Evolutionary conservation across 169 alveolate genomes (phyloP).

Genomic region (Cryptosporidium xiaoi): DNA sequence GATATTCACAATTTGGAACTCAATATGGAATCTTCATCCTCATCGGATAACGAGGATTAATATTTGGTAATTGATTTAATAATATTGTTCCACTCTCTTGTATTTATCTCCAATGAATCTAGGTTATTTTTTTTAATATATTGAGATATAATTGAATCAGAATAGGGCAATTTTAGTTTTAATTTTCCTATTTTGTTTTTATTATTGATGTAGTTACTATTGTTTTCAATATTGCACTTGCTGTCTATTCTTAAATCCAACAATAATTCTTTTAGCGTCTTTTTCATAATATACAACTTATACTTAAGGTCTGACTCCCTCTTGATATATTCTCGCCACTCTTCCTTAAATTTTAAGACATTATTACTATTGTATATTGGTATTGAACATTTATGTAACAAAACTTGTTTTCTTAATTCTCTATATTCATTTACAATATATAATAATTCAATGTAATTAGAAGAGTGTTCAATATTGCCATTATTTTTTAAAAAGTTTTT

Average conservation of each 20-base stretch:
- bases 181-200: conserved; percentile 25
- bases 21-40: conserved; percentile 32
- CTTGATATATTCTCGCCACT: conserved; percentile 39
- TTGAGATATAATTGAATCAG: not conserved
- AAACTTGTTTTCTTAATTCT: conserved; percentile 23
- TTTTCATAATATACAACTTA: conserved; percentile 19
- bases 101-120: conserved; percentile 2
- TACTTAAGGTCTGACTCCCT: conserved; percentile 16
- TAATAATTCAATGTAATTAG: not conserved
- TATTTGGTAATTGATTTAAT: not conserved
- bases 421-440: conserved; percentile 31
- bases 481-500: conserved; percentile 17
- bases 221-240: not conserved
- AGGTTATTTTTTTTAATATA: not conserved
- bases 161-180: conserved; percentile 17
- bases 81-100: conserved; percentile 36
- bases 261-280: conserved; percentile 6
- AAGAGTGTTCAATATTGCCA: not conserved
- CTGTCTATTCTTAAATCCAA: not conserved
- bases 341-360: conserved; percentile 9
- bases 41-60: conserved; percentile 21
- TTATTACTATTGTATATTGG: conserved; percentile 6
- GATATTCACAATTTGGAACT: conserved; percentile 14
- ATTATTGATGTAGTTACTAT: not conserved
- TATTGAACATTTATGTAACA: conserved; percentile 61